Base-by-base conservation (phyloP, 768 basidiomycete genomes). In the Tylopilus vinaceipallidus region DNA sequence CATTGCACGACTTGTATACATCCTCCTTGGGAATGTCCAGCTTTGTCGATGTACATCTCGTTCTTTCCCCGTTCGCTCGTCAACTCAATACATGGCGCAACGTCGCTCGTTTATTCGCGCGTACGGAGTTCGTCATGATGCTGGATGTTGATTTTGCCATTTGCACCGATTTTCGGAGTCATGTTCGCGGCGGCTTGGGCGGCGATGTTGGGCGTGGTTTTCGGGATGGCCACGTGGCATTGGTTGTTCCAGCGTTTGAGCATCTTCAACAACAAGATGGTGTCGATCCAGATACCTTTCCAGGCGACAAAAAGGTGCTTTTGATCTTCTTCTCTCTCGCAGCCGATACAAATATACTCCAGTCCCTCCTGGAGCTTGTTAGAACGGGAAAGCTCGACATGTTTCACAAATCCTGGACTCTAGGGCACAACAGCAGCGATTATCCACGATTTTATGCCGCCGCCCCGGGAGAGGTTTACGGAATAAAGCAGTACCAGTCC, bases 11-110 rank as follows among this genome's bases (percentile, higher is more conserved):
- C 6, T 72, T 93, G 36, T 87, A 92, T 69, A 73, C 74, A 5
- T 81, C 85, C 8, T 83, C 82, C 3, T 79, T 80, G 2, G 74
- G 70, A 47, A 86, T 93, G 79, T 70, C 79, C 38, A 71, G 67
- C 23, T 83, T 79, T 58, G 88, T 93, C 42, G 92, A 94, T 63
- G 81, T 94, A 12, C 92, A 95, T 62, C 81, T 95, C 43, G 85
- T 94, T 26, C 74, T 93, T 55, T 89, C 91, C 58, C 77, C 81
- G 3, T 88, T 86, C 55, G 84, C 86, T 52, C 80, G 91, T 6
- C 88, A 92, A 64, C 86, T 95, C 75, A 95, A 95, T 67, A 83
- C 88, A 20, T 94, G 91, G 88, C 78, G 92, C 29, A 94, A 94
- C 64, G 79, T 84, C 36, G 92, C 91, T 3, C 82, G 92, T 35